Base-by-base conservation (phyloP, 2,329 filamentous ascomycete genomes). In the Balansia obtecta region DNA sequence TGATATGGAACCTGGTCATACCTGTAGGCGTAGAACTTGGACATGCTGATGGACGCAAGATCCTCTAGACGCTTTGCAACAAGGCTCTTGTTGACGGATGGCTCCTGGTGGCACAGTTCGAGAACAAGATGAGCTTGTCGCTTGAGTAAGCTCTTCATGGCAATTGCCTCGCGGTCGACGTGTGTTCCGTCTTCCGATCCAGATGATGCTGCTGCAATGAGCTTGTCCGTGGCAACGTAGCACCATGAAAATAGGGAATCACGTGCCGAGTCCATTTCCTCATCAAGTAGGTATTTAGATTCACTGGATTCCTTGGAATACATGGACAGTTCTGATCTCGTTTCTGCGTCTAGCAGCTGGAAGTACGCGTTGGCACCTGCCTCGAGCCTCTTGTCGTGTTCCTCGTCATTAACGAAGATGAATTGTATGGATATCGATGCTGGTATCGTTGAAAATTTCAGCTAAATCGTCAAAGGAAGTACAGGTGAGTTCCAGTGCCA, bases 1-100 rank as follows among this genome's bases (percentile, higher is more conserved):
- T 76, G 79, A 9, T 64, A 60, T 0, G 83, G 84, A 6, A 91
- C 76, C 33, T 81, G 72, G 54, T 76, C 77, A 62, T 80, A 89
- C 1, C 80, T 75, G 54, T 79, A 88, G 4, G 82, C 75, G 58
- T 90, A 85, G 54, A 91, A 78, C 55, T 81, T 84, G 41, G 77
- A 70, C 50, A 81, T 80, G 0, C 83, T 77, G 13, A 85, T 65
- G 8, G 71, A 69, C 5, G 80, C 65, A 15, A 85, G 64, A 51
- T 85, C 77, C 37, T 76, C 65, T n/a, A 80, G 63, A 45, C 79
- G 68, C 51, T 61, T 67, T 38, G 58, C 53, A 2, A 73, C 52
- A 0, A 73, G 61, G 0, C 50, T 43, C 32, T 55, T 49, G 30
- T 60, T 46, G 33, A 56, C 50, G 20, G 16, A 33, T 2, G 27